phyloP scores from a whole-genome alignment of 2,329 filamentous ascomycete genomes.

The Paramyrothecium roridum region DNA sequence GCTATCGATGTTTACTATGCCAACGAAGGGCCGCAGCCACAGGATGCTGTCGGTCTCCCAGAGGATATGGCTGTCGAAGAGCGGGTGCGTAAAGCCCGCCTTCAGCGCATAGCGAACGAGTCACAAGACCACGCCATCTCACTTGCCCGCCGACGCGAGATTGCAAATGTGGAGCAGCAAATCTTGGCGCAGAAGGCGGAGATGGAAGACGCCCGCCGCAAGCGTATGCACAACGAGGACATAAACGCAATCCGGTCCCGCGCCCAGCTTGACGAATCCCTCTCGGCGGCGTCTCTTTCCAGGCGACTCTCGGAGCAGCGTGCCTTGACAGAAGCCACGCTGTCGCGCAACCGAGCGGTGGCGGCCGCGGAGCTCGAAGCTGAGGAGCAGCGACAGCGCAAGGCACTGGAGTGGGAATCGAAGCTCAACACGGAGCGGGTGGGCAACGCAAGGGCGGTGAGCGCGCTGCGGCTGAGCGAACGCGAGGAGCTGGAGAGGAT shows the following conservation, averaged over 20 bases:
- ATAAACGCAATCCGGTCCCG: slow-evolving; percentile 39
- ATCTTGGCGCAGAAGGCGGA: slow-evolving; percentile 46
- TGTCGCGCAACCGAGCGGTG: slow-evolving; percentile 40
- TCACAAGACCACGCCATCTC: slow-evolving; percentile 45
- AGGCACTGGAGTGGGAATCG: slow-evolving; percentile 47
- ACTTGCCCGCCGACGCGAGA: slow-evolving; percentile 46
- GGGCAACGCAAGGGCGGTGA: slow-evolving; percentile 46
- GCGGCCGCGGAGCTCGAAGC: slow-evolving; percentile 44
- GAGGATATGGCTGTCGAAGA: slow-evolving; percentile 47
- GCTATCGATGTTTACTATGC: slow-evolving; percentile 53
- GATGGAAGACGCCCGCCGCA: slow-evolving; percentile 48
- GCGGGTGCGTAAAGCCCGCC: slow-evolving; percentile 43
- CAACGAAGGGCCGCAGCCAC: slow-evolving; percentile 49
- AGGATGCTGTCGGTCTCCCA: slow-evolving; percentile 50
- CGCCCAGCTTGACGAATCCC: slow-evolving; percentile 43
- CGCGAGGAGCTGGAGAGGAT: slow-evolving; percentile 47
- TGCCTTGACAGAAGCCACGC: slow-evolving; percentile 40
- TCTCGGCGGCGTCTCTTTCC: slow-evolving; percentile 26
- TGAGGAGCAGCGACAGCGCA: slow-evolving; percentile 39
- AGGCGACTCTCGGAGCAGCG: slow-evolving; percentile 43
- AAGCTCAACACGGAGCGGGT: slow-evolving; percentile 42
- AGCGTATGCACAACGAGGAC: slow-evolving; percentile 43
- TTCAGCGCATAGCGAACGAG: slow-evolving; percentile 42
- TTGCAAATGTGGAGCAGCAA: slow-evolving; percentile 48
- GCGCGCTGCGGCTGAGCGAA: slow-evolving; percentile 45